A percentile compares a stretch with the other conserved stretches of the same genome.
Conservation (phyloP, 352 stramenopile genomes). For the Phytophthora multivora region DNA sequence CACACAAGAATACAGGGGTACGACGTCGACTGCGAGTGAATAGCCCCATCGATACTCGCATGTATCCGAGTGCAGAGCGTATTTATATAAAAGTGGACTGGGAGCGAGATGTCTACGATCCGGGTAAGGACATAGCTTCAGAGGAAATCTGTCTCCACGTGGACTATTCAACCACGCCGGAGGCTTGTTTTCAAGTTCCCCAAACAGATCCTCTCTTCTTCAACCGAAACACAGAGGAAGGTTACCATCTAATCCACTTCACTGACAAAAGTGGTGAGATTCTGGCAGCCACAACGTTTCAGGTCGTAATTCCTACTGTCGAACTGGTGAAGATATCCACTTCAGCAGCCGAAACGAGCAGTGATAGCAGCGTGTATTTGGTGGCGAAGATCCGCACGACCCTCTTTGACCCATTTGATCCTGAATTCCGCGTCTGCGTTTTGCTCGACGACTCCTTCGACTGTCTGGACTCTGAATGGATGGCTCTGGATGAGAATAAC, state of each 20-base stretch:
- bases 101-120: conserved; percentile 4
- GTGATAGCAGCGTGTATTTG: conserved; percentile 15
- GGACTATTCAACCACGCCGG: conserved; percentile 23
- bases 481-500: conserved; percentile 31
- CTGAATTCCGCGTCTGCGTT: conserved; percentile 44
- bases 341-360: conserved; percentile 2
- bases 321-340: conserved; percentile 33
- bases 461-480: conserved; percentile 35
- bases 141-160: conserved; percentile 50
- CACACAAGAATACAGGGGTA: not conserved
- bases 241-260: conserved; percentile 55
- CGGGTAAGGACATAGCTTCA: conserved; percentile 4
- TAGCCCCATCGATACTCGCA: conserved; percentile 24
- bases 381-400: conserved; percentile 41
- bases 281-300: conserved; percentile 44
- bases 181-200: conserved; percentile 30
- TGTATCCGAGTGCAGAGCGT: conserved; percentile 45
- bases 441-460: conserved; percentile 51
- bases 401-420: conserved; percentile 49
- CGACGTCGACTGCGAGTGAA: conserved; percentile 27
- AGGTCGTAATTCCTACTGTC: conserved; percentile 43
- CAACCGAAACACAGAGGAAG: conserved; percentile 11
- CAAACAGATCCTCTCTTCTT: conserved; percentile 49
- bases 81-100: conserved; percentile 54
- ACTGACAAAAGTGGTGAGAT: conserved; percentile 33